phyloP scores from a whole-genome alignment of 2,329 filamentous ascomycete species.

The Tolypocladium sp. region DNA sequence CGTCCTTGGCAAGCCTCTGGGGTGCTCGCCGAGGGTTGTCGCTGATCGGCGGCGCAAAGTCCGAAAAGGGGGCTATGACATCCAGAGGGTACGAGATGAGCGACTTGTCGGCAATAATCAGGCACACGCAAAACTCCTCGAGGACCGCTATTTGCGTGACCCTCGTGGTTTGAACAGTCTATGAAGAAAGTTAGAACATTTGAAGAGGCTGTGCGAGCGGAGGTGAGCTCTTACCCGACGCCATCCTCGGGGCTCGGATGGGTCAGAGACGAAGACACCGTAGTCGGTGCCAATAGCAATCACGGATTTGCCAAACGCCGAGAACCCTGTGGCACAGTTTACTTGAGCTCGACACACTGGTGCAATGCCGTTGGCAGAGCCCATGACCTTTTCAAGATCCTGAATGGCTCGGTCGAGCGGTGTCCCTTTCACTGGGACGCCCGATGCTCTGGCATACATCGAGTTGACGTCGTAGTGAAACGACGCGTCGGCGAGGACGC shows the following conservation, averaged over 20 bases:
- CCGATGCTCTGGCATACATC: conserved; percentile 47
- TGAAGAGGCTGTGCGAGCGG: background rate
- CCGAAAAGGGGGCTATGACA: conserved; percentile 58
- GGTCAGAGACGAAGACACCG: conserved; percentile 84
- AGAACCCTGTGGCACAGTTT: conserved; percentile 89
- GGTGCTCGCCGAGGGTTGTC: conserved; percentile 80
- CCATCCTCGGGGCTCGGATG: conserved; percentile 87
- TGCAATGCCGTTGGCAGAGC: conserved; percentile 57
- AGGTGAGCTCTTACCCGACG: conserved; percentile 53
- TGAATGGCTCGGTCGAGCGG: conserved; percentile 85
- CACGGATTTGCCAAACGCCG: conserved; percentile 73
- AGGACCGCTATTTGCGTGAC: conserved; percentile 92
- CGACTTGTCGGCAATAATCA: conserved; percentile 84
- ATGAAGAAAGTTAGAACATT: conserved; percentile 3
- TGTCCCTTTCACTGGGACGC: conserved; percentile 78
- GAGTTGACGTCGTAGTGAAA: conserved; percentile 69
- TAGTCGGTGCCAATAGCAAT: conserved; percentile 93
- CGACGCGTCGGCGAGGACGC: conserved; percentile 84
- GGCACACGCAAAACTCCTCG: conserved; percentile 88
- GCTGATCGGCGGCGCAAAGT: conserved; percentile 50
- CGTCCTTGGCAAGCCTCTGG: conserved; percentile 84
- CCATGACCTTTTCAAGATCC: conserved; percentile 75
- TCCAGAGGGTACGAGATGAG: conserved; percentile 92
- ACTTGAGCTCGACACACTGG: conserved; percentile 79
- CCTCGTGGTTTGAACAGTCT: conserved; percentile 67